Evolutionary conservation across 352 stramenopile genomes (phyloP).

Genomic region (Hyaloperonospora brassicae): DNA sequence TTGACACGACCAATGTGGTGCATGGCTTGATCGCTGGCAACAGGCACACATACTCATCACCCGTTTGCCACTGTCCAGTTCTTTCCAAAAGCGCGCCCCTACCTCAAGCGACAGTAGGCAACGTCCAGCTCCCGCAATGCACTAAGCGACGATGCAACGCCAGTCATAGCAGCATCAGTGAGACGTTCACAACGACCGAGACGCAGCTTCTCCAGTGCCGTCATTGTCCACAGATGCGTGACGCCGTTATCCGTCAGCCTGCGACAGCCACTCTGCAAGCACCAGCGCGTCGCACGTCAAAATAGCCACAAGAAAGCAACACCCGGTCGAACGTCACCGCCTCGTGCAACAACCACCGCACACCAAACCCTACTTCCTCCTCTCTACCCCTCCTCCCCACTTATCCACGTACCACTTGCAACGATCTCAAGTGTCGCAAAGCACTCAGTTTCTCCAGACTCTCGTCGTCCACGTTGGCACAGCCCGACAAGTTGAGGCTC

Average conservation of each 20-base stretch:
- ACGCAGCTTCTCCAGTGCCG: slow-evolving; percentile 43
- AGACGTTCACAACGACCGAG: slow-evolving; percentile 49
- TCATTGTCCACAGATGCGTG: slow-evolving; percentile 34
- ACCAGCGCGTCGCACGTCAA: neutral
- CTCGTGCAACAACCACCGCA: too few relatives aligned
- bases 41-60: slow-evolving; percentile 1
- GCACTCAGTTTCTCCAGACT: slow-evolving; percentile 35
- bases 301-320: too few relatives aligned
- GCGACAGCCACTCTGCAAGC: slow-evolving; percentile 37
- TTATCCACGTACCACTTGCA: slow-evolving; percentile 45
- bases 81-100: slow-evolving; percentile 1
- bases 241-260: slow-evolving; percentile 51
- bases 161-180: slow-evolving; percentile 40
- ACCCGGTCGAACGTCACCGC: too few relatives aligned
- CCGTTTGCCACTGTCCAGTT: neutral
- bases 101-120: slow-evolving; percentile 46
- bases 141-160: slow-evolving; percentile 32
- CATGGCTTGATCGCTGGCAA: slow-evolving; percentile 26
- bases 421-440: slow-evolving; percentile 29
- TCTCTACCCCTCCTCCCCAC: neutral
- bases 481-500: slow-evolving; percentile 50
- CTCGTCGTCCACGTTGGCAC: slow-evolving; percentile 48
- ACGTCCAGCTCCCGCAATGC: slow-evolving; percentile 44
- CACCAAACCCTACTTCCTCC: too few relatives aligned
- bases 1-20: slow-evolving; percentile 27